Conservation (phyloP, 225 moss, liverwort and hornwort genomes). For the Lunularia cruciata region DNA sequence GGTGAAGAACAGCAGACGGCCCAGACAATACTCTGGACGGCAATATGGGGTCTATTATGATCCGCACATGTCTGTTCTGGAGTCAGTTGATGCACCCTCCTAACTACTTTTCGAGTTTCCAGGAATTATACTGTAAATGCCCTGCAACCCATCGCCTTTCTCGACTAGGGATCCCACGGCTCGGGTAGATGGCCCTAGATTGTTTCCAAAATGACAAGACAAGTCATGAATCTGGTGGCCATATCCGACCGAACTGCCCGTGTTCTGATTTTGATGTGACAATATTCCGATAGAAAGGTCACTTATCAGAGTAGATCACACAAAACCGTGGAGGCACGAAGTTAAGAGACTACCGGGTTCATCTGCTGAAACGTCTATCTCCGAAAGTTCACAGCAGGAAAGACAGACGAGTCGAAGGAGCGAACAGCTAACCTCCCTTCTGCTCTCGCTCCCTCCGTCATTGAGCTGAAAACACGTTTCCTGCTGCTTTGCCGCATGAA, state of each 20-base stretch:
- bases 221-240: background rate
- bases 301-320: background rate
- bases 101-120: background rate
- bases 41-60: background rate
- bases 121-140: no score
- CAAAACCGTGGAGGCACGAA: background rate
- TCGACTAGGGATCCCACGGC: no score
- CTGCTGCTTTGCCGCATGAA: background rate
- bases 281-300: background rate
- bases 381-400: constrained; percentile 7
- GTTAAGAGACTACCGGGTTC: background rate
- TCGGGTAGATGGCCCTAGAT: no score
- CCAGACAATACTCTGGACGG: background rate
- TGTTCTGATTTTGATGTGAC: background rate
- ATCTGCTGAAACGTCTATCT: background rate
- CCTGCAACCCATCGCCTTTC: no score
- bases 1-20: background rate
- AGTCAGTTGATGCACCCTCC: background rate
- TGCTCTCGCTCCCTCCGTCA: background rate
- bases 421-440: background rate
- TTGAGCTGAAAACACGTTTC: background rate
- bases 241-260: background rate
- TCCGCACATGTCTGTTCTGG: background rate
- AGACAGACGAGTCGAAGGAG: background rate
- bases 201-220: background rate